Evolutionary conservation across 164 flowering plant species (phyloP), one percentile per base, ranked within the genome.

Genomic region (Vitis riparia): DNA sequence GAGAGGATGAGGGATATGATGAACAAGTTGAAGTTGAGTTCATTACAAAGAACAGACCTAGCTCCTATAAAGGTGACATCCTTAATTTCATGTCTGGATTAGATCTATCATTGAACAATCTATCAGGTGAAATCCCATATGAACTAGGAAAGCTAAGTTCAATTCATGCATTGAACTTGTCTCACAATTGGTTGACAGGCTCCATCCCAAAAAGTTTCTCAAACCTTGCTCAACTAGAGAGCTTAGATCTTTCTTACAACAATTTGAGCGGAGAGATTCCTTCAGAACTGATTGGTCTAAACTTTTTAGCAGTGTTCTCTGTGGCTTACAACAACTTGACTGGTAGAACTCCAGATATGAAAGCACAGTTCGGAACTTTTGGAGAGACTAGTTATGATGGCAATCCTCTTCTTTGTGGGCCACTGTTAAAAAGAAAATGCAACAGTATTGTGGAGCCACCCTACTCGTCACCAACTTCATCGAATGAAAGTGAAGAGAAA

Each of bases 301-400:
- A n/a, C 30, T 62, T 9, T 29, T 11, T 69, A 13, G 50, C 50
- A 11, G 47, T 52, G 3, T 69, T 69, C 51, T 53, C 9, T 16
- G 60, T 69, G 30, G 58, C 66, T 9, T 16, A 69, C 37, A 69
- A 69, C 59, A 69, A 69, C 51, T 61, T 69, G 15, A 62, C 66
- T 11, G 72, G 72, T 10, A 11, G 7, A 16, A 17, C 44, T 15
- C 72, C 66, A 2, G 60, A 62, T 32, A 32, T 32, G 37, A 32
- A 2, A 32, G 37, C 37, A 32, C 37, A 32, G 37, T 32, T 23
- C 15, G 59, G 19, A 52, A 47, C 59, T 7, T 56, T 56, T 6
- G 59, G 19, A 16, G 15, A 56, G 13, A 56, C 27, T 14, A 56
- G 68, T 27, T 65, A 50, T n/a, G 32, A 65, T 11, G 68, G 58